phyloP scores from a whole-genome alignment of 169 alveolate genomes.

The Plasmodium reichenowi region DNA sequence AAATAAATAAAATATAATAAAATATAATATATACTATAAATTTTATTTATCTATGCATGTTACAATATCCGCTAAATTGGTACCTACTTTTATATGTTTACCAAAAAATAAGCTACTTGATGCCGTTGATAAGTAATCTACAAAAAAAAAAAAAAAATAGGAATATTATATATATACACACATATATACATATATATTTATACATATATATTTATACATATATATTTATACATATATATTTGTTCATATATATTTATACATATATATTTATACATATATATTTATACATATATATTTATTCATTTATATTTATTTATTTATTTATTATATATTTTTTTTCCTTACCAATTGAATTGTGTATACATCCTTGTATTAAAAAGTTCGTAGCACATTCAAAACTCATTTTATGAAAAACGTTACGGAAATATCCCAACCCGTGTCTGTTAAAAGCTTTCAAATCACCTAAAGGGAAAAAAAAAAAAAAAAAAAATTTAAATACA shows the following conservation, averaged over 20 bases:
- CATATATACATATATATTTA: background rate
- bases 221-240: background rate
- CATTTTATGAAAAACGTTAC: conserved; percentile 68
- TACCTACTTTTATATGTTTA: conserved; percentile 66
- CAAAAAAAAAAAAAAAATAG: background rate
- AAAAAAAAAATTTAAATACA: background rate
- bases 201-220: background rate
- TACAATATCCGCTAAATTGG: conserved; percentile 41
- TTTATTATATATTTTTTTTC: background rate
- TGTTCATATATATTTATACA: background rate
- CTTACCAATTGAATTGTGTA: conserved; percentile 68
- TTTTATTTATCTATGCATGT: conserved; percentile 16
- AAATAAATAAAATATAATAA: background rate
- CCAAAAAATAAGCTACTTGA: conserved; percentile 72
- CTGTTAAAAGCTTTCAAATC: conserved; percentile 59
- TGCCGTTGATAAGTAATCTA: conserved; percentile 59
- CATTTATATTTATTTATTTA: background rate
- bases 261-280: background rate
- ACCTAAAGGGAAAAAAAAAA: conserved; percentile 11
- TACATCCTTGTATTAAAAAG: conserved; percentile 56
- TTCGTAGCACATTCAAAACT: conserved; percentile 69
- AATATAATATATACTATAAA: too few species aligned
- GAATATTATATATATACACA: background rate
- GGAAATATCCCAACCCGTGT: conserved; percentile 31
- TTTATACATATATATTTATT: background rate